Percentiles rank a stretch among this genome's conserved stretches.
phyloP scores from a whole-genome alignment of 2,329 filamentous ascomycete genomes.

The Ceratocystis variospora region DNA sequence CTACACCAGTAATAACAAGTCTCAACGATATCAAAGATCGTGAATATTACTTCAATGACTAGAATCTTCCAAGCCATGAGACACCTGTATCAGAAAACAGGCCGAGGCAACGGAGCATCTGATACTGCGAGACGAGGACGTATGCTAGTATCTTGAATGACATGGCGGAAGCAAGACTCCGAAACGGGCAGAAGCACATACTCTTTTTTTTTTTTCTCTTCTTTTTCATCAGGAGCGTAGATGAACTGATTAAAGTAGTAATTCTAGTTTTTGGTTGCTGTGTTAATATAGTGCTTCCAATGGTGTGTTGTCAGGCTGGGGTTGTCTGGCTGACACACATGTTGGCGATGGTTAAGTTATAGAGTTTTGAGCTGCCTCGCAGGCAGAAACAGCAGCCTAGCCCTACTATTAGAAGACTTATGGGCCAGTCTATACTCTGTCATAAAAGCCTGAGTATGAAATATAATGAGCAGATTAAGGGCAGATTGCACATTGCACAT shows the following conservation, averaged over 20 bases:
- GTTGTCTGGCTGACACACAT: background rate
- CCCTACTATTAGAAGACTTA: no score
- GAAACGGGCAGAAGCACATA: background rate
- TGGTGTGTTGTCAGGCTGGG: background rate
- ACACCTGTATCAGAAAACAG: no score
- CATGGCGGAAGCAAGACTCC: background rate
- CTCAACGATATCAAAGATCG: no score
- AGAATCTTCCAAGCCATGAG: no score
- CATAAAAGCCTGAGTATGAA: background rate
- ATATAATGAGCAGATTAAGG: background rate
- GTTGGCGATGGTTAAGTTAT: background rate
- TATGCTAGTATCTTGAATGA: no score
- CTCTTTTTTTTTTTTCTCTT: background rate
- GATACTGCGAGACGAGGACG: no score
- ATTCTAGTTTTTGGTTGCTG: background rate
- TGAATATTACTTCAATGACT: no score
- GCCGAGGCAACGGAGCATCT: no score
- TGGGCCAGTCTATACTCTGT: background rate
- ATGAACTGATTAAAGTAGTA: background rate
- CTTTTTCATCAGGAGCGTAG: background rate
- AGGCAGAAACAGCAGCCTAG: background rate
- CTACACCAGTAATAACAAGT: no score
- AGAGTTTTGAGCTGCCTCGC: background rate
- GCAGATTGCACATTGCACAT: background rate
- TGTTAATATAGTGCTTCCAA: background rate